phyloP scores from a whole-genome alignment of 768 basidiomycete species.

The Lanmaoa rubissima region DNA sequence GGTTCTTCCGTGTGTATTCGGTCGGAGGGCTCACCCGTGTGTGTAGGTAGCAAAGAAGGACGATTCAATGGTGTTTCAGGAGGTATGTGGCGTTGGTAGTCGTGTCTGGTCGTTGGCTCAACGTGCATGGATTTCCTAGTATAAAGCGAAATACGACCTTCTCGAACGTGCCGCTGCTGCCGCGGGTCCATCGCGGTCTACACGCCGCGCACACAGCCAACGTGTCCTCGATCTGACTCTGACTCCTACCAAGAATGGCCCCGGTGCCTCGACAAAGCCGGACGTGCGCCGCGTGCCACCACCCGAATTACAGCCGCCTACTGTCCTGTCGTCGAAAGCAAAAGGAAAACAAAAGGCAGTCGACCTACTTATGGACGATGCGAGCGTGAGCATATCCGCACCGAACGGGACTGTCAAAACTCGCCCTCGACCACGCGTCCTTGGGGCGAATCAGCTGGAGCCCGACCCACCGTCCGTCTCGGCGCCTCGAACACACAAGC shows the following conservation, averaged over 20 bases:
- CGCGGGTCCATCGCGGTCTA: slow-evolving; percentile 54
- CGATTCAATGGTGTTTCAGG: slow-evolving; percentile 65
- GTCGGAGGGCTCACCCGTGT: neutral
- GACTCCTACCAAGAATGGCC: slow-evolving; percentile 16
- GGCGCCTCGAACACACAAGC: slow-evolving; percentile 23
- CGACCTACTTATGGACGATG: slow-evolving; percentile 12
- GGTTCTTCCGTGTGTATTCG: slow-evolving; percentile 12
- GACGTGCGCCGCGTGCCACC: slow-evolving; percentile 11
- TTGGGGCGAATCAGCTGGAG: slow-evolving; percentile 1
- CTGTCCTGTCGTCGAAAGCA: slow-evolving; percentile 25
- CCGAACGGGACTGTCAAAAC: slow-evolving; percentile 11
- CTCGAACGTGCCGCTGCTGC: slow-evolving; percentile 43
- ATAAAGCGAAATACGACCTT: slow-evolving; percentile 61
- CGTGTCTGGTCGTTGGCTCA: slow-evolving; percentile 1
- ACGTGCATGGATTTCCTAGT: slow-evolving; percentile 37
- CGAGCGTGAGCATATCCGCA: slow-evolving; percentile 7
- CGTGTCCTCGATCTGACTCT: slow-evolving; percentile 45
- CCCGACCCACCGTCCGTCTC: slow-evolving; percentile 7
- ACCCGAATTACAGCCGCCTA: neutral
- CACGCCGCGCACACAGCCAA: slow-evolving; percentile 57
- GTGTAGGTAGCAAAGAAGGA: slow-evolving; percentile 69
- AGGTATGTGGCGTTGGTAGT: slow-evolving; percentile 45
- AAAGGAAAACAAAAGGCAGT: slow-evolving; percentile 34
- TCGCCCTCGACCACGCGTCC: slow-evolving; percentile 9
- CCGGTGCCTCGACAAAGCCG: slow-evolving; percentile 9